These are phyloP conservation scores for Wickerhamomyces sp. DNA, from an alignment of 1,139 yeast species.

Conservation along the genomic window DNA sequence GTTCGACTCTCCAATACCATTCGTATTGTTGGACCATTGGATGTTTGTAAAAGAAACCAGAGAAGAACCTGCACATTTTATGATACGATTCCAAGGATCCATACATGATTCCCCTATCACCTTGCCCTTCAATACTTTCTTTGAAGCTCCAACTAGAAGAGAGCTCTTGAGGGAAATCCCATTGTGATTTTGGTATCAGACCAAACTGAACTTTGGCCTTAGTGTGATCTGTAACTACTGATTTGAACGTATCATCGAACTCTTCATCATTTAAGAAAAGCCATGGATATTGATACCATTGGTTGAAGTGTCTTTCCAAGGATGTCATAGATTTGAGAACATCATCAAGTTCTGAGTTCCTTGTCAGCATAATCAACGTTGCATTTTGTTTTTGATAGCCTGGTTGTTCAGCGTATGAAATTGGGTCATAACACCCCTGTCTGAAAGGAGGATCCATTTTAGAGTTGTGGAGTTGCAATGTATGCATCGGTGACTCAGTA, in stretches of 20 bases:
- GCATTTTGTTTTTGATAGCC: conserved; percentile 52
- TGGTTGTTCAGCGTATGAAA: not conserved
- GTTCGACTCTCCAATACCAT: conserved; percentile 96
- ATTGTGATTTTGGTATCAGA: conserved; percentile 20
- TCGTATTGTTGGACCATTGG: conserved; percentile 61
- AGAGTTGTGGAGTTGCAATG: not conserved
- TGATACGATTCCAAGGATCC: conserved; percentile 75
- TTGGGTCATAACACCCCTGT: conserved; percentile 40
- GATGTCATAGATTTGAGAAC: conserved; percentile 66
- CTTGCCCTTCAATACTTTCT: conserved; percentile 64
- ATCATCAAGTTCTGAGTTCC: conserved; percentile 69
- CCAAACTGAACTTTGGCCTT: conserved; percentile 56
- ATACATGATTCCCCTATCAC: conserved; percentile 76
- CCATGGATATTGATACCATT: conserved; percentile 90
- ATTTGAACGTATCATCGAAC: conserved; percentile 60
- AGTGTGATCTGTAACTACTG: conserved; percentile 44
- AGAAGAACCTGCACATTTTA: conserved; percentile 67
- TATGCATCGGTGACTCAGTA: not conserved
- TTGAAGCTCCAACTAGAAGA: conserved; percentile 27
- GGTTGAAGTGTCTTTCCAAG: conserved; percentile 81
- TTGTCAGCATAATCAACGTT: conserved; percentile 74
- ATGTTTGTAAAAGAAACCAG: conserved; percentile 75
- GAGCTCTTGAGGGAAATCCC: conserved; percentile 31
- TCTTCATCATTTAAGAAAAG: conserved; percentile 77
- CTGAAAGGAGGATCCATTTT: conserved; percentile 35